A percentile compares a stretch with the other conserved stretches of the same genome.
These are phyloP conservation scores for Phaeoacremonium minimum DNA, from an alignment of 2,329 filamentous ascomycete genomes.

Conservation along the genomic window DNA sequence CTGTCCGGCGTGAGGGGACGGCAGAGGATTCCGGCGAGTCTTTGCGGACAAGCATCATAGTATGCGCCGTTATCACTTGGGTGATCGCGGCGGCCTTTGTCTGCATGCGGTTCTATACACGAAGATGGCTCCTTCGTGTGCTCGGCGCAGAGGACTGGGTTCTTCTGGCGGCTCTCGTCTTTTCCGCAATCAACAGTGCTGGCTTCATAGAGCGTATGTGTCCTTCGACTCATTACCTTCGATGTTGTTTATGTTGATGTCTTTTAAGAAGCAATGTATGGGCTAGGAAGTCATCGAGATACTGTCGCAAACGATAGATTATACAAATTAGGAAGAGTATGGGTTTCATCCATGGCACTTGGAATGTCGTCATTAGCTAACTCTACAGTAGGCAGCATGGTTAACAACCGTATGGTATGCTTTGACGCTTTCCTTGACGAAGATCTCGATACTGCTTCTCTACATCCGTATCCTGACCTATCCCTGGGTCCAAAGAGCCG, in stretches of 20 bases:
- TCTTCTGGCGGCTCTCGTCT: slow-evolving; percentile 22
- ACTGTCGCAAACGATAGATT: too few species aligned
- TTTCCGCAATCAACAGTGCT: slow-evolving; percentile 6
- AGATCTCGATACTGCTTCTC: slow-evolving; percentile 18
- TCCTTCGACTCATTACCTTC: too few species aligned
- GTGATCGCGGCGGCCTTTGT: slow-evolving; percentile 21
- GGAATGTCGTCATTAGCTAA: too few species aligned
- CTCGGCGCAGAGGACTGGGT: slow-evolving; percentile 27
- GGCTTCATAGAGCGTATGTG: not conserved
- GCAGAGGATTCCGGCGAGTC: slow-evolving; percentile 5
- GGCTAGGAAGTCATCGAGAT: slow-evolving; percentile 1
- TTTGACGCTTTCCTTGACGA: slow-evolving; percentile 14
- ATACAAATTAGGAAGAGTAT: too few species aligned
- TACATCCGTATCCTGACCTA: slow-evolving; percentile 18
- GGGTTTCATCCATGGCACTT: too few species aligned
- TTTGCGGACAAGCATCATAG: slow-evolving; percentile 6
- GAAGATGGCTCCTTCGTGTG: slow-evolving; percentile 22
- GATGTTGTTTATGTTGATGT: not conserved
- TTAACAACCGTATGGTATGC: slow-evolving; percentile 15
- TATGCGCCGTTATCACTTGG: slow-evolving; percentile 7
- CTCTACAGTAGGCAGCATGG: slow-evolving; percentile 9
- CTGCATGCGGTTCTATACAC: slow-evolving; percentile 22
- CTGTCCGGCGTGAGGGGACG: too few species aligned
- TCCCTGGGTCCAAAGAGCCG: slow-evolving; percentile 14
- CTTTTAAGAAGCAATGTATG: slow-evolving; percentile 1